A percentile compares a stretch with the other conserved stretches of the same genome.
phyloP scores from a whole-genome alignment of 306 rosid species.

The Vigna angularis region DNA sequence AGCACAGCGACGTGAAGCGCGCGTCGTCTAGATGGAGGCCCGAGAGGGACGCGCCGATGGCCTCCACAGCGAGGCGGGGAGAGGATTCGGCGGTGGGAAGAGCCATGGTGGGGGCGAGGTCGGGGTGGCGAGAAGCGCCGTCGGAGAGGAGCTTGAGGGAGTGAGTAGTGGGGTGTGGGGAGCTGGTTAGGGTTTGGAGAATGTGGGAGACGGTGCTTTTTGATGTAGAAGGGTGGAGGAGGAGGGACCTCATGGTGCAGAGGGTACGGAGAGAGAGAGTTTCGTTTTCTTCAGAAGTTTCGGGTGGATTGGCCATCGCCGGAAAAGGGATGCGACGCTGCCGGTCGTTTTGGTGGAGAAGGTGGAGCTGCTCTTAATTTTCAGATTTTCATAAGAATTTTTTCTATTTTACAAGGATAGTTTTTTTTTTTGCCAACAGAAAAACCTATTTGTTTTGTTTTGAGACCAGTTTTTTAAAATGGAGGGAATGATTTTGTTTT shows the following conservation, averaged over 20 bases:
- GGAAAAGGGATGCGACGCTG: background rate
- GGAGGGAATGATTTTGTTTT: background rate
- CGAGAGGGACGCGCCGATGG: background rate
- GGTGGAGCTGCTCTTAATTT: background rate
- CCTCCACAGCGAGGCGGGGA: slow-evolving; percentile 56
- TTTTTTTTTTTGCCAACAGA: too few relatives aligned
- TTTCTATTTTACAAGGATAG: background rate
- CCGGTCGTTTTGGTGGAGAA: background rate
- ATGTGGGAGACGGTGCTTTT: slow-evolving; percentile 51
- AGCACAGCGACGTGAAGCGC: slow-evolving; percentile 70
- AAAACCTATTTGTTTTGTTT: background rate
- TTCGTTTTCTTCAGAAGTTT: slow-evolving; percentile 20
- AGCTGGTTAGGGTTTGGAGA: slow-evolving; percentile 56
- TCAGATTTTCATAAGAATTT: background rate
- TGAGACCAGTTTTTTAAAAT: background rate
- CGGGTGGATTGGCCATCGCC: slow-evolving; percentile 34
- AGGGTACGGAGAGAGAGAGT: slow-evolving; percentile 52
- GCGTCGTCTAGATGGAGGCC: slow-evolving; percentile 57
- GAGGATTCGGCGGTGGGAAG: slow-evolving; percentile 43
- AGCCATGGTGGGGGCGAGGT: slow-evolving; percentile 47
- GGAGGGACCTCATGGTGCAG: slow-evolving; percentile 58
- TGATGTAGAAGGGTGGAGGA: slow-evolving; percentile 70
- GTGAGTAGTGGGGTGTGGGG: slow-evolving; percentile 54
- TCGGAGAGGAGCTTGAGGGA: slow-evolving; percentile 66
- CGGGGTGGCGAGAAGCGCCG: slow-evolving; percentile 51